Evolutionary conservation across 2,329 filamentous ascomycete genomes (phyloP).

Genomic region (Fusarium denticulatum): DNA sequence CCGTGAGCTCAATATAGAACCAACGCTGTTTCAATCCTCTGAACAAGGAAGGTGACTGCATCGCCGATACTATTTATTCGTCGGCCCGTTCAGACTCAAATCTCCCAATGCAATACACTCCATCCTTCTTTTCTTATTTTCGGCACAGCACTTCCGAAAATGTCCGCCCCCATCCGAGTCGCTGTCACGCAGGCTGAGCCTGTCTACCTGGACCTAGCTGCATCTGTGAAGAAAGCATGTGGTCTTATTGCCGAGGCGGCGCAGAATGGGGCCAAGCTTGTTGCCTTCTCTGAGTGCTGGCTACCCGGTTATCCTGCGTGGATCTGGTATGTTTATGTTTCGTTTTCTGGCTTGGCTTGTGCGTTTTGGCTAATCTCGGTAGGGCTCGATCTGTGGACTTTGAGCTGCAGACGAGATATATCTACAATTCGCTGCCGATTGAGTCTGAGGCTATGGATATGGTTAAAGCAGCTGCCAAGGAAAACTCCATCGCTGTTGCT

Average conservation of each 20-base stretch:
- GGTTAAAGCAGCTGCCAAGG: slow-evolving; percentile 48
- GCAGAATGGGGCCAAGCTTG: slow-evolving; percentile 60
- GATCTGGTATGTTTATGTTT: slow-evolving; percentile 44
- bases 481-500: slow-evolving; percentile 53
- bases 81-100: neutral
- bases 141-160: neutral
- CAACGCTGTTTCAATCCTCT: neutral
- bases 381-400: slow-evolving; percentile 40
- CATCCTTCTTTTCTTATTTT: neutral
- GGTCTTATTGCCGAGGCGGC: slow-evolving; percentile 39
- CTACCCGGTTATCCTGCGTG: slow-evolving; percentile 63
- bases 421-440: slow-evolving; percentile 53
- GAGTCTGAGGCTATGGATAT: slow-evolving; percentile 53
- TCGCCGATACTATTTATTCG: neutral
- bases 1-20: neutral
- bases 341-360: fast-evolving
- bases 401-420: slow-evolving; percentile 45
- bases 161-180: slow-evolving; percentile 31
- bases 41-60: neutral
- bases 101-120: neutral
- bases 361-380: neutral
- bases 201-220: slow-evolving; percentile 38
- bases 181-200: slow-evolving; percentile 43
- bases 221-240: slow-evolving; percentile 40
- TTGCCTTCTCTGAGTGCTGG: slow-evolving; percentile 65